Percentiles rank a stretch among this genome's conserved stretches.
Evolutionary conservation across 108 stramenopile genomes (phyloP).

Genomic region (Cyclotella baltica): DNA sequence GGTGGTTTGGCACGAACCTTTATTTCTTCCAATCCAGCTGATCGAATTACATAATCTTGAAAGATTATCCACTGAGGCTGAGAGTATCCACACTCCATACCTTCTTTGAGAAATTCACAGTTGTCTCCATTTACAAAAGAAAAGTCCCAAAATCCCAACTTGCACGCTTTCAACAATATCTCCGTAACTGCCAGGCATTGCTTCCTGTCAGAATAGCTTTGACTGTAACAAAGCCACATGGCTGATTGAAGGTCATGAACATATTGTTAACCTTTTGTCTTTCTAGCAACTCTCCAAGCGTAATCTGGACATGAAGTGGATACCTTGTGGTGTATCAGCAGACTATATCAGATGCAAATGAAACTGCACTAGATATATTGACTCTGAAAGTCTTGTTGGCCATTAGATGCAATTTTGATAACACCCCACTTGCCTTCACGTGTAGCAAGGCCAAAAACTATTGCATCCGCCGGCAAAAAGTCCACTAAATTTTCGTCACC

Average conservation of each 20-base stretch:
- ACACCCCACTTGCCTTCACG: no score
- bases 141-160: no score
- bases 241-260: neutral
- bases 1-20: neutral
- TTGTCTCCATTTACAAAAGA: neutral
- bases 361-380: constrained; percentile 3
- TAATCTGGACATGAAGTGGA: constrained; percentile 3
- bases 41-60: neutral
- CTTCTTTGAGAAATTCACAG: neutral
- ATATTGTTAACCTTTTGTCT: neutral
- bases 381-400: constrained; percentile 1
- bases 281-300: neutral
- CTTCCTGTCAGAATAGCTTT: neutral
- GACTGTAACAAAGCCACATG: neutral
- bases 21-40: neutral
- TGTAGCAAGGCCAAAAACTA: no score
- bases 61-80: neutral
- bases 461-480: no score
- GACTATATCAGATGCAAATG: neutral
- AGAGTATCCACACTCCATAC: neutral
- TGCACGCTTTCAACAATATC: no score
- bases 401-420: neutral
- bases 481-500: no score
- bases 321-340: neutral
- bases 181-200: no score